Evolutionary conservation across 768 basidiomycete genomes (phyloP).

Genomic region (Kwoniella sp.): DNA sequence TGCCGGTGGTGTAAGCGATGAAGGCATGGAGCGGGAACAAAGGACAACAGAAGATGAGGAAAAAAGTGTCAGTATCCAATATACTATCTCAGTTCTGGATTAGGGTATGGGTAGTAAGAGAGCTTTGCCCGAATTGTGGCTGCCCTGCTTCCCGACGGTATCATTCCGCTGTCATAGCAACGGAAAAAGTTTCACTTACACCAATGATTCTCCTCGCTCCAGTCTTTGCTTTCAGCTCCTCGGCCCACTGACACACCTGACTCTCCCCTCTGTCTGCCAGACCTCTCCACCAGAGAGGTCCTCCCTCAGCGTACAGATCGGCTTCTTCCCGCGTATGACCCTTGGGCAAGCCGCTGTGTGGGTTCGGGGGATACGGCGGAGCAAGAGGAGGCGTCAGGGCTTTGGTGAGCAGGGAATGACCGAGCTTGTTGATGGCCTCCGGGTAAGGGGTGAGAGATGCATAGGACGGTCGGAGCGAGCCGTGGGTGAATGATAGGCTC

Average conservation of each 20-base stretch:
- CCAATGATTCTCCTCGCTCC: constrained; percentile 82
- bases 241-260: constrained; percentile 70
- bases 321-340: constrained; percentile 69
- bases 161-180: too few relatives aligned
- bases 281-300: constrained; percentile 93
- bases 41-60: background rate
- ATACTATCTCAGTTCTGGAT: too few relatives aligned
- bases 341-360: constrained; percentile 66
- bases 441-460: constrained; percentile 76
- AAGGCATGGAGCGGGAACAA: background rate
- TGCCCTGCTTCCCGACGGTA: too few relatives aligned
- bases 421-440: constrained; percentile 74
- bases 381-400: constrained; percentile 72
- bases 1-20: background rate
- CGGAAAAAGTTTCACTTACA: too few relatives aligned
- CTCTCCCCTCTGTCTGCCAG: constrained; percentile 79
- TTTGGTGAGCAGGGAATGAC: constrained; percentile 69
- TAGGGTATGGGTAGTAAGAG: too few relatives aligned
- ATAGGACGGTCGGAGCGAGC: constrained; percentile 78
- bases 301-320: constrained; percentile 72
- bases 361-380: constrained; percentile 75
- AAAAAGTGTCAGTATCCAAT: background rate
- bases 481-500: constrained; percentile 84
- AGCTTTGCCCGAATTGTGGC: too few relatives aligned
- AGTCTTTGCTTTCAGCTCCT: constrained; percentile 69